Evolutionary conservation across 129 eudicot genomes (phyloP).

Genomic region (Helichrysum umbraculigerum): DNA sequence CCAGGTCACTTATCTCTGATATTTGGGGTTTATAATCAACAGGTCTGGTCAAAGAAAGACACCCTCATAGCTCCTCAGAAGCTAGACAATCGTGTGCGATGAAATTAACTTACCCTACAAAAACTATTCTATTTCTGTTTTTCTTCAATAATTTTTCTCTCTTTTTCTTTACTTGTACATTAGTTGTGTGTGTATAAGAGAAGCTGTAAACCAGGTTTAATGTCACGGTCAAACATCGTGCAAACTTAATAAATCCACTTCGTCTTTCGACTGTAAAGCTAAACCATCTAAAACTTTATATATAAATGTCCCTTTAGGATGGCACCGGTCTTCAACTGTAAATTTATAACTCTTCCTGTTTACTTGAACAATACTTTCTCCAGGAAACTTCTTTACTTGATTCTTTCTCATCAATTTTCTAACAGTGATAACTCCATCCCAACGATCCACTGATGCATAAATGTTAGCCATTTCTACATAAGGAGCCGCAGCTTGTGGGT

Average conservation of each 20-base stretch:
- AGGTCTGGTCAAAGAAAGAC: neutral
- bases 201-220: neutral
- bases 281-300: constrained; percentile 48
- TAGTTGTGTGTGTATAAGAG: neutral
- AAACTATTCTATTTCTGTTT: neutral
- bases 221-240: constrained; percentile 9
- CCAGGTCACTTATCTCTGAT: neutral
- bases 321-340: constrained; percentile 71
- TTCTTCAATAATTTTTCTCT: neutral
- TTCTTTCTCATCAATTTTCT: constrained; percentile 61
- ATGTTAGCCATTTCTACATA: constrained; percentile 83
- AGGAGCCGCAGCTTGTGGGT: constrained; percentile 64
- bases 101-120: neutral
- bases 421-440: constrained; percentile 64
- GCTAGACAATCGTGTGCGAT: neutral
- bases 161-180: neutral
- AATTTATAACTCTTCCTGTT: constrained; percentile 56
- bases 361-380: constrained; percentile 57
- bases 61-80: neutral
- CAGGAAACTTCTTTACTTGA: constrained; percentile 62
- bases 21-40: neutral
- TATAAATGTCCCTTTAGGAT: constrained; percentile 40
- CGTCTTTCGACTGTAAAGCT: constrained; percentile 1
- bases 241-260: constrained; percentile 32
- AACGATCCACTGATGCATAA: constrained; percentile 65